These are phyloP conservation scores for Paralagenidium karlingii DNA, from an alignment of 352 stramenopile species.

Conservation along the genomic window DNA sequence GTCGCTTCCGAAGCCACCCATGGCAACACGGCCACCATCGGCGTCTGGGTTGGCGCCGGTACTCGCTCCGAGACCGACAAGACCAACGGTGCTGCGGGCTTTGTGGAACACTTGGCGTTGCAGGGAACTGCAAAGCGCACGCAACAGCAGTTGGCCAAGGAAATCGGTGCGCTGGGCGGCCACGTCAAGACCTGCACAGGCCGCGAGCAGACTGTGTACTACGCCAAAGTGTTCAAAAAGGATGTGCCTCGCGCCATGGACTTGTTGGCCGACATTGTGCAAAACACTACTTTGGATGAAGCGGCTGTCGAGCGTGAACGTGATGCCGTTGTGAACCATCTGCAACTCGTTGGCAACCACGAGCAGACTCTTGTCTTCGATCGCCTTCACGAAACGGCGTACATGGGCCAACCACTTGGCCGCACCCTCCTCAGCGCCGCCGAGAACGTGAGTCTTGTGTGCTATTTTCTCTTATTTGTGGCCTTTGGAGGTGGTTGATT, in stretches of 20 bases:
- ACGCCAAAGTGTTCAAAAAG: conserved; percentile 99
- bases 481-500: not conserved
- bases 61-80: conserved; percentile 97
- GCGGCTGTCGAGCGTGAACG: conserved; percentile 94
- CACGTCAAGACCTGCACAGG: conserved; percentile 99
- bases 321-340: conserved; percentile 98
- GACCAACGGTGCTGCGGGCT: conserved; percentile 99
- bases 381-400: conserved; percentile 98
- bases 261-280: conserved; percentile 98
- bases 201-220: conserved; percentile 99
- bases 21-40: conserved; percentile 97
- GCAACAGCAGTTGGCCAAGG: conserved; percentile 96
- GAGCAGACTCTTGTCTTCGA: conserved; percentile 98
- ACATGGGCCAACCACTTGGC: conserved; percentile 94
- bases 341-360: conserved; percentile 97
- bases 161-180: conserved; percentile 99
- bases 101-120: conserved; percentile 99
- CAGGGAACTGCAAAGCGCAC: conserved; percentile 97
- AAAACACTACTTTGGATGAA: conserved; percentile 96
- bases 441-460: conserved; percentile 89
- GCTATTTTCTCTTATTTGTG: not conserved
- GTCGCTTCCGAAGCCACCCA: conserved; percentile 95
- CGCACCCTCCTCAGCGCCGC: conserved; percentile 97
- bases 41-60: conserved; percentile 94
- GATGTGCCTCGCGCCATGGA: conserved; percentile 96